phyloP scores from a whole-genome alignment of 1,284 basidiomycete species.

The Neolentinus lepideus region DNA sequence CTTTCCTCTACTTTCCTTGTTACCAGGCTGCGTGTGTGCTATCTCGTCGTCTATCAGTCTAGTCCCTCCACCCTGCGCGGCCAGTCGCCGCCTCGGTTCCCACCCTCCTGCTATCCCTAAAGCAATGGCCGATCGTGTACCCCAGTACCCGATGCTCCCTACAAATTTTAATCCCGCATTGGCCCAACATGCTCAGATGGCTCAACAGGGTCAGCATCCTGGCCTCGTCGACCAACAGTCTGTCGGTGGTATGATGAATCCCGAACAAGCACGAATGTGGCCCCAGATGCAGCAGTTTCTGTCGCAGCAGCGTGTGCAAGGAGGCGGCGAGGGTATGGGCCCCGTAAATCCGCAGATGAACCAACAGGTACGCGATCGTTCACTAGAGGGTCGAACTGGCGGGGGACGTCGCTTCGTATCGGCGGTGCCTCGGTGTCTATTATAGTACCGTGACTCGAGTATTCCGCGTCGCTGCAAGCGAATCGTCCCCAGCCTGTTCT shows the following conservation, averaged over 20 bases:
- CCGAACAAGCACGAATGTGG: conserved; percentile 1
- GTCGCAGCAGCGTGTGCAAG: not conserved
- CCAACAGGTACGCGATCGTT: not conserved
- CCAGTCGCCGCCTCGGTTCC: not conserved
- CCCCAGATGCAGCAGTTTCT: conserved; percentile 1
- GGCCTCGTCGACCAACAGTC: not conserved
- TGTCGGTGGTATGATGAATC: not conserved
- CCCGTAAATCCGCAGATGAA: not conserved
- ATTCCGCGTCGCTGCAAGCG: not conserved
- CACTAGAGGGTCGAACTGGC: not conserved
- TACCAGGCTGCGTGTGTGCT: not conserved
- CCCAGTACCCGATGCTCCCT: not conserved
- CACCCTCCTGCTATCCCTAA: not conserved
- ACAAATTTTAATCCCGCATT: conserved; percentile 1
- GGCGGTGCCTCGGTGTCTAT: not conserved
- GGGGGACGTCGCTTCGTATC: not conserved
- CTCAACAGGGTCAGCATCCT: not conserved
- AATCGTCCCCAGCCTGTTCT: not conserved
- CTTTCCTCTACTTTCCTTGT: not conserved
- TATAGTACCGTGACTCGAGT: not conserved
- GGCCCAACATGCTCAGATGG: not conserved
- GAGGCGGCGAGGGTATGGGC: not conserved
- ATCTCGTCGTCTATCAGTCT: not conserved
- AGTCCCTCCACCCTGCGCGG: not conserved
- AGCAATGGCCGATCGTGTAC: conserved; percentile 2